phyloP scores from a whole-genome alignment of 2,329 filamentous ascomycete genomes.

The Colletotrichum sp. region DNA sequence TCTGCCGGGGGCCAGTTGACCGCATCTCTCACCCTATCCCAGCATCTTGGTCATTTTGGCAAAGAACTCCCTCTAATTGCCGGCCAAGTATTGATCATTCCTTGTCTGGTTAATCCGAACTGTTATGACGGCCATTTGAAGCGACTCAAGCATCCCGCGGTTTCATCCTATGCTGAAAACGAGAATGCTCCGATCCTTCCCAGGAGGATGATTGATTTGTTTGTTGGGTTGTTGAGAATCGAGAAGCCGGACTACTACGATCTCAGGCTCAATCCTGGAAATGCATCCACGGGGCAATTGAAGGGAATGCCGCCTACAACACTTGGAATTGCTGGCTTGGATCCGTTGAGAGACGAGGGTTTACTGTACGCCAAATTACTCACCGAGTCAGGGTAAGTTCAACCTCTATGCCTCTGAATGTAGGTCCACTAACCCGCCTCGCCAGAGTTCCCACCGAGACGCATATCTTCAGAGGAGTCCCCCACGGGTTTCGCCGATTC shows the following conservation, averaged over 20 bases:
- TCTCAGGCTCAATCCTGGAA: constrained; percentile 42
- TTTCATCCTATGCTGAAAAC: constrained; percentile 51
- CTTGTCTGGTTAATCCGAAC: constrained; percentile 40
- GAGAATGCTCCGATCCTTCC: constrained; percentile 55
- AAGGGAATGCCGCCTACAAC: constrained; percentile 46
- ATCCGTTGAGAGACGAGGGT: constrained; percentile 54
- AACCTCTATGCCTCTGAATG: no score
- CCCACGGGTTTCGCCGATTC: constrained; percentile 52
- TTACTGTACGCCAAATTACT: constrained; percentile 49
- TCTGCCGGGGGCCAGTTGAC: constrained; percentile 52
- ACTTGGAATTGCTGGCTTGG: constrained; percentile 49
- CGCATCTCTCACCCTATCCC: constrained; percentile 42
- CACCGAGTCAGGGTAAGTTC: constrained; percentile 44
- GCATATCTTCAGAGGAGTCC: constrained; percentile 55
- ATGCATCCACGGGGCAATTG: constrained; percentile 34
- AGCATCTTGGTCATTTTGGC: constrained; percentile 32
- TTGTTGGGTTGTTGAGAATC: constrained; percentile 31
- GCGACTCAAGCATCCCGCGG: constrained; percentile 37
- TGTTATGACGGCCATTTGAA: constrained; percentile 33
- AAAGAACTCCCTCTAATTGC: constrained; percentile 36
- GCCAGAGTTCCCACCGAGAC: constrained; percentile 51
- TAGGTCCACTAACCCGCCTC: neutral
- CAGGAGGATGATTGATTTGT: constrained; percentile 35
- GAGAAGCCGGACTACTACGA: constrained; percentile 31
- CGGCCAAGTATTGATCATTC: constrained; percentile 58